Conservation (phyloP, 768 basidiomycete genomes). For the Dacryopinax primogenitus region DNA sequence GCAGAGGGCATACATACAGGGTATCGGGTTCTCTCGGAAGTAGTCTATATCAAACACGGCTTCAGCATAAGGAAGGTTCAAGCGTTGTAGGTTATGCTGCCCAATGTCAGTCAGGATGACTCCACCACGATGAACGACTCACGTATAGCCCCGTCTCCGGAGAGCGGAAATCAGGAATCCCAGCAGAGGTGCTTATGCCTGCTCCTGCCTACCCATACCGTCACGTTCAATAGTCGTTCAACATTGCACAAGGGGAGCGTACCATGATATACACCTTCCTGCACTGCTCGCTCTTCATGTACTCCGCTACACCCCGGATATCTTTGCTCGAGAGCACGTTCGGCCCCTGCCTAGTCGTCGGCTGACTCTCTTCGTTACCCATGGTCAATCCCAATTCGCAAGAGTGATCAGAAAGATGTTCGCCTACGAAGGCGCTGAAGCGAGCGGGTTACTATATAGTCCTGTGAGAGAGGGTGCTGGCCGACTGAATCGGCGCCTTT, state of each 20-base stretch:
- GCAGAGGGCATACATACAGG: slow-evolving; percentile 41
- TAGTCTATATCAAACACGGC: slow-evolving; percentile 89
- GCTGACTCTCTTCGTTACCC: background rate
- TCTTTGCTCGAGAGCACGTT: slow-evolving; percentile 10
- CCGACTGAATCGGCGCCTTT: background rate
- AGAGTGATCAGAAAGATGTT: background rate
- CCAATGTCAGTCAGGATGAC: slow-evolving; percentile 38
- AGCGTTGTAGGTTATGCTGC: slow-evolving; percentile 34
- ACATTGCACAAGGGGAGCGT: slow-evolving; percentile 18
- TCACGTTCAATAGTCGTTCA: background rate
- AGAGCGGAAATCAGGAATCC: slow-evolving; percentile 82
- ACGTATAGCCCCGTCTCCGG: slow-evolving; percentile 61
- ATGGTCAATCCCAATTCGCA: background rate
- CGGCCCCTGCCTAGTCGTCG: background rate
- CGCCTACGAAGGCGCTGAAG: background rate
- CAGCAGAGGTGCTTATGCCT: slow-evolving; percentile 62
- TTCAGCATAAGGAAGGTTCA: slow-evolving; percentile 82
- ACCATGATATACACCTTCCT: slow-evolving; percentile 66
- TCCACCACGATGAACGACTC: slow-evolving; percentile 18
- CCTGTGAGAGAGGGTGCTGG: background rate
- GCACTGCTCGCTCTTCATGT: slow-evolving; percentile 56
- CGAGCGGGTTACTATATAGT: background rate
- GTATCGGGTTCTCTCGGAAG: slow-evolving; percentile 65
- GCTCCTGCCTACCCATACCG: slow-evolving; percentile 19
- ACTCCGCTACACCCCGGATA: slow-evolving; percentile 39